phyloP scores from a whole-genome alignment of 1,284 basidiomycete genomes.

The Boletus mariae region DNA sequence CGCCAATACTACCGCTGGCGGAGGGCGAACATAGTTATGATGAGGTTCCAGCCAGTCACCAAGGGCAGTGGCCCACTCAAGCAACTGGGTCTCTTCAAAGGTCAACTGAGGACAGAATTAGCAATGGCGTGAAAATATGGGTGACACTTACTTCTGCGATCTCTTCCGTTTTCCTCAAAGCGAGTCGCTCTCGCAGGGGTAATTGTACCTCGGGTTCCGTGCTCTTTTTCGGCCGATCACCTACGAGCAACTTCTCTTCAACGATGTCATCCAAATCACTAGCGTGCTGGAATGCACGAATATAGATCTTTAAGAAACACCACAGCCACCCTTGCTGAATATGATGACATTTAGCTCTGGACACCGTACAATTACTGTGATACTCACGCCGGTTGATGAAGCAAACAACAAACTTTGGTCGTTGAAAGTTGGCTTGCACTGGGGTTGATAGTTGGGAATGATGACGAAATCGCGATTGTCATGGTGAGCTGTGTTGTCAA shows the following conservation, averaged over 20 bases:
- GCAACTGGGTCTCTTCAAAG: conserved; percentile 51
- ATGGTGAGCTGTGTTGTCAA: conserved; percentile 50
- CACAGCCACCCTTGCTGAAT: conserved; percentile 64
- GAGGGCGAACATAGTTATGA: conserved; percentile 67
- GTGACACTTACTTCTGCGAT: conserved; percentile 46
- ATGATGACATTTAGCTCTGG: conserved; percentile 4
- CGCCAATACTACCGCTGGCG: conserved; percentile 62
- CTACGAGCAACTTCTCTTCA: conserved; percentile 73
- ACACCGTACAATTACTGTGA: background rate
- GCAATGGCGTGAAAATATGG: background rate
- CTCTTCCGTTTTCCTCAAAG: conserved; percentile 48
- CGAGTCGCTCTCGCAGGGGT: conserved; percentile 55
- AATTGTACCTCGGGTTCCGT: conserved; percentile 46
- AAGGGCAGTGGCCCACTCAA: conserved; percentile 56
- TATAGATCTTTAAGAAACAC: conserved; percentile 71
- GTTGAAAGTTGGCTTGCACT: conserved; percentile 45
- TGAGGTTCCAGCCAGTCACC: conserved; percentile 73
- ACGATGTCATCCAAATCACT: conserved; percentile 74
- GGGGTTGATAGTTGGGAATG: conserved; percentile 75
- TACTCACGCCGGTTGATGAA: conserved; percentile 57
- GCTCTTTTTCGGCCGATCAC: conserved; percentile 69
- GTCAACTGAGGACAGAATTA: conserved; percentile 50
- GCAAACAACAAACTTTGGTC: conserved; percentile 66
- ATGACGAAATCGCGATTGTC: conserved; percentile 83
- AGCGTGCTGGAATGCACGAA: conserved; percentile 67